Evolutionary conservation across 1,139 yeast species (phyloP), one percentile per base, ranked within the genome.

Genomic region (Debaryomycetaceae sp.): DNA sequence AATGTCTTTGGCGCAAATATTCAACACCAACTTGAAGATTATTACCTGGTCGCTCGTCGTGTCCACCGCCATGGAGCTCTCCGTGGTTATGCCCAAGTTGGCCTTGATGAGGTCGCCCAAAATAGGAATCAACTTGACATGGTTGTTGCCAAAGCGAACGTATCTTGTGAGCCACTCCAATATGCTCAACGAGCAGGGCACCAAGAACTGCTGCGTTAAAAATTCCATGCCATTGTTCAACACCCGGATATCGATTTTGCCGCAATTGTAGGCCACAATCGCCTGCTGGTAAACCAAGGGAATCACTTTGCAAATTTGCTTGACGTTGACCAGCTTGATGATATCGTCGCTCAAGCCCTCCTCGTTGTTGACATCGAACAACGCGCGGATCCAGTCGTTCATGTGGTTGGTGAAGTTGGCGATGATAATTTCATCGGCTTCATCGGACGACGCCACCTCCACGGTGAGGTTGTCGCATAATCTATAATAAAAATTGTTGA

Each of bases 261-360:
- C 76, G 13, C 67, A 50, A 20, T 71, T 70, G 31, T 76, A 64
- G 0, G 95, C 88, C 14, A 68, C 52, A 4, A 85, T 64, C 0
- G 86, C 80, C 49, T 86, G 93, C 39, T 78, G 78, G 45, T 85
- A 77, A 10, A 89, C 74, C 4, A 75, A 64, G 1, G 96, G 94
- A 11, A 86, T 71, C 27, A 89, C 53, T 25, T 69, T 67, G 37
- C 83, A 75, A 30, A 84, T 72, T 37, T 84, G 91, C 43, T 78
- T 75, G 16, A 83, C 72, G 13, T 78, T 65, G 3, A 85, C 75
- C 4, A 78, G 63, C 42, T 78, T 74, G 48, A 88, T 76, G 34
- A 88, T 59, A 21, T 83, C 89, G 52, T 89, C 96, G 0, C 95
- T 78, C 25, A 89, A 74, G 2, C 96, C 95, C 33, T 88, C 93